Percentiles rank a stretch among this genome's conserved stretches.
Conservation (phyloP, 495 filamentous ascomycete genomes). For the Penicillium lagena region DNA sequence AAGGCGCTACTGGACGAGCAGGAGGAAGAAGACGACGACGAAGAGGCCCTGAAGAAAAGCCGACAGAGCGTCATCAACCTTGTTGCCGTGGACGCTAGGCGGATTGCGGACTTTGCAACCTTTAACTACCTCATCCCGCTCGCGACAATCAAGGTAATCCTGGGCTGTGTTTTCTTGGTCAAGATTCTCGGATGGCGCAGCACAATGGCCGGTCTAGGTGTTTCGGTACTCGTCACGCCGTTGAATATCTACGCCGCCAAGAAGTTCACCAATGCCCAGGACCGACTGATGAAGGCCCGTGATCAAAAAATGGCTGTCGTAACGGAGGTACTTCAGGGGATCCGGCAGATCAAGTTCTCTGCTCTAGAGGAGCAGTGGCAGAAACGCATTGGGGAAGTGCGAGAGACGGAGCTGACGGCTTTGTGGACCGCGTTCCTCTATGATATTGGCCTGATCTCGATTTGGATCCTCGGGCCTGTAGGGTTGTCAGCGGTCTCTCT, state of each 20-base stretch:
- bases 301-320: conserved; percentile 74
- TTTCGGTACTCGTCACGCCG: conserved; percentile 58
- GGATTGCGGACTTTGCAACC: conserved; percentile 63
- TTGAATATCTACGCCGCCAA: conserved; percentile 65
- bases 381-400: conserved; percentile 57
- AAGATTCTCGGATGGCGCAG: conserved; percentile 68
- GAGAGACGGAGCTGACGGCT: conserved; percentile 58
- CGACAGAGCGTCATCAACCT: conserved; percentile 77
- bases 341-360: conserved; percentile 85
- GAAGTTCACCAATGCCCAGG: conserved; percentile 58
- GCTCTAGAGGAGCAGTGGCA: conserved; percentile 79
- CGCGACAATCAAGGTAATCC: conserved; percentile 50
- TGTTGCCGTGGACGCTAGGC: conserved; percentile 68
- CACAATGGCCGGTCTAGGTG: conserved; percentile 59
- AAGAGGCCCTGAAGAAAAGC: conserved; percentile 54
- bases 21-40: conserved; percentile 36
- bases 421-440: conserved; percentile 61
- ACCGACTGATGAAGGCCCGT: conserved; percentile 69
- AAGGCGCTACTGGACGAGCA: conserved; percentile 20
- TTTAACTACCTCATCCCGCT: conserved; percentile 60
- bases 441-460: conserved; percentile 46
- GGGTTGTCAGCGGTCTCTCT: conserved; percentile 67
- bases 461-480: conserved; percentile 73
- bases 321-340: conserved; percentile 75
- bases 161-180: conserved; percentile 59